Percentiles rank a stretch among this genome's conserved stretches.
Conservation (phyloP, 2,329 filamentous ascomycete species). For the Volutella citrinella region DNA sequence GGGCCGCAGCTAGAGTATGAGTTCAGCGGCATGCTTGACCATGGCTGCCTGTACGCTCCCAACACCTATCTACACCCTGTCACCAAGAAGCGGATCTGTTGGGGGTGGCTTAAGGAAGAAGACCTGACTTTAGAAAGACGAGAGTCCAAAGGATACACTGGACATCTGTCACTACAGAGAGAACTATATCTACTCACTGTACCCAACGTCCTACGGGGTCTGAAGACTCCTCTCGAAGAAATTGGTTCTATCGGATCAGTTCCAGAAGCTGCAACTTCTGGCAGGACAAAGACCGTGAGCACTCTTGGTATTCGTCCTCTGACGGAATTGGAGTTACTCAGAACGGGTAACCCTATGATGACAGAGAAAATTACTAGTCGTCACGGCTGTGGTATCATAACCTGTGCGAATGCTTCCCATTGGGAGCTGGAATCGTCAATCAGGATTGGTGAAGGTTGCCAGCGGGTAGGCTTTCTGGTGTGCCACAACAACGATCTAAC, state of each 20-base stretch:
- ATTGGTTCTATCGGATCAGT: slow-evolving; percentile 40
- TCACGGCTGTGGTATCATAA: background rate
- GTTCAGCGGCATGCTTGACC: slow-evolving; percentile 45
- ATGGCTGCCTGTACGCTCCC: slow-evolving; percentile 46
- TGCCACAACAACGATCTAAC: slow-evolving; percentile 24
- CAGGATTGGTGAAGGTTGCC: slow-evolving; percentile 8
- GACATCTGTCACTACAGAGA: slow-evolving; percentile 44
- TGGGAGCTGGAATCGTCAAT: slow-evolving; percentile 26
- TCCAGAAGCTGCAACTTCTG: background rate
- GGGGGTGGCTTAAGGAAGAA: slow-evolving; percentile 51
- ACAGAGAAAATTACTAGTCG: slow-evolving; percentile 9
- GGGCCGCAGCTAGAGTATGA: slow-evolving; percentile 28
- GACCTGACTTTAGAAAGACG: slow-evolving; percentile 41
- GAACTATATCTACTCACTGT: slow-evolving; percentile 39
- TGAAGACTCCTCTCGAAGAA: slow-evolving; percentile 31
- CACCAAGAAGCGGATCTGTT: slow-evolving; percentile 38
- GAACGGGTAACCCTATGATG: slow-evolving; percentile 9
- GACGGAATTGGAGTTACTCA: slow-evolving; percentile 18
- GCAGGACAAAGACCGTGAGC: slow-evolving; percentile 33
- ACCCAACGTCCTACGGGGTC: slow-evolving; percentile 33
- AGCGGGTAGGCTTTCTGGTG: slow-evolving; percentile 20
- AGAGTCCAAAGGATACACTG: slow-evolving; percentile 47
- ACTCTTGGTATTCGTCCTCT: slow-evolving; percentile 39
- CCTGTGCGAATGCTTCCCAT: slow-evolving; percentile 4
- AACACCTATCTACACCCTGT: slow-evolving; percentile 46